Base-by-base conservation (phyloP, 2,329 filamentous ascomycete species). In the Beauveria asiatica region DNA sequence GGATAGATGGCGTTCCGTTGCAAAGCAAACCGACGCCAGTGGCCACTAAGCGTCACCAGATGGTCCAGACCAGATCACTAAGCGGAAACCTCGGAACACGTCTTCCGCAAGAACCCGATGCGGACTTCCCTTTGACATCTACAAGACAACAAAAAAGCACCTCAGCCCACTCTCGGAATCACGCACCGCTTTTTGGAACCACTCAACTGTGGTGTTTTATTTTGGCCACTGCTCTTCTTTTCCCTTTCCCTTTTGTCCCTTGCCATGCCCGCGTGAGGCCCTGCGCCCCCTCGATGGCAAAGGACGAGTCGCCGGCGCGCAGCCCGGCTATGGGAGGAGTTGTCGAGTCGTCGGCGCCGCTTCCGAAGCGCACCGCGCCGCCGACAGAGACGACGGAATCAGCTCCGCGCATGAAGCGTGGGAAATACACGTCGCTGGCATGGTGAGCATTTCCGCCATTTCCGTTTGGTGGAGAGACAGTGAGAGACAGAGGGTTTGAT, bases 341-440 rank as follows among this genome's bases (percentile, higher is more conserved):
- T 2, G 45, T 23, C 39, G 42, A 50, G 33, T 23, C 55, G 8
- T 27, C 45, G 44, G 13, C 45, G 25, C 46, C 46, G 41, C 50
- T 61, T 19, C 61, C 30, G 46, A 63, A 65, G 59, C 62, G 63
- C 21, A 52, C 39, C 42, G 52, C 54, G 25, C 50, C 54, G 25
- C 50, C 53, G 11, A 39, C 30, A 39, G 54, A 53, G 7, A 17
- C 49, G 17, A 27, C 58, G 58, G 58, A 60, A 37, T 42, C 45
- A 16, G 37, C 46, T n/a, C 62, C 57, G 17, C 62, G 63, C 1
- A 63, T 39, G 55, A 74, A 74, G 65, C 65, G 72, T 41, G 70
- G 72, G 1, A 75, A 73, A 60, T 75, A 75, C 59, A 74, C 73
- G 0, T 65, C 73, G 8, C 68, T 73, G 3, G 73, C 73, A 16